Evolutionary conservation across 2,329 filamentous ascomycete species (phyloP), one percentile per base, ranked within the genome.

Genomic region (Pseudogymnoascus sp.): DNA sequence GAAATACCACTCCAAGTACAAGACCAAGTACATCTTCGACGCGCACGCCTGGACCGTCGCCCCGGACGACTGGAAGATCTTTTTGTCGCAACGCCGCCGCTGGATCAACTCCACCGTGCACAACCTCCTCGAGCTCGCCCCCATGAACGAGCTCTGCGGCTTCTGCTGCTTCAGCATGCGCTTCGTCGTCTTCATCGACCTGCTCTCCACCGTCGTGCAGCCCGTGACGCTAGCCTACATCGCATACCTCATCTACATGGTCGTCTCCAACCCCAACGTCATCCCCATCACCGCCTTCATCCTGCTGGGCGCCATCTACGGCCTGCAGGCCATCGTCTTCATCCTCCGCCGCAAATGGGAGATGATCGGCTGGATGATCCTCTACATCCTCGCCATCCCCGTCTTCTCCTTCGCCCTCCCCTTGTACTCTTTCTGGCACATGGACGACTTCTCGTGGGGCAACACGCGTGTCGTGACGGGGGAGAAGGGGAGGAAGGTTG

Each of bases 101-200:
- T 99, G 95, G 95, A 99, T 99, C 76, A 99, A 99, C 79, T 97
- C 95, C 1, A 99, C 95, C 9, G 89, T 99, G 66, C 95, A 99
- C 82, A 99, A 99, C 75, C 77, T 99, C 73, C 89, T 88, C 26
- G 95, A 99, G 76, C 80, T 99, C 72, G 88, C 96, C 74, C 88
- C 88, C 71, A 83, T 99, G 57, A 89, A 93, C 75, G 92, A 99
- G 72, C 88, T 99, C 76, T 99, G 95, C 74, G 95, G 95, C 69
- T 99, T 99, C 86, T 99, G 95, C 79, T 96, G 90, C 78, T 97
- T 97, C 81, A 92, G 90, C 67, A 97, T 97, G 93, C 88, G 93
- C 67, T 97, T 97, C 71, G 85, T 97, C 67, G 95, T 97, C 68
- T 90, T 97, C 70, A 87, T 97, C 70, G 95, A 97, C 82, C 85